phyloP scores from a whole-genome alignment of 2,329 filamentous ascomycete genomes.

The Didymella pomorum region DNA sequence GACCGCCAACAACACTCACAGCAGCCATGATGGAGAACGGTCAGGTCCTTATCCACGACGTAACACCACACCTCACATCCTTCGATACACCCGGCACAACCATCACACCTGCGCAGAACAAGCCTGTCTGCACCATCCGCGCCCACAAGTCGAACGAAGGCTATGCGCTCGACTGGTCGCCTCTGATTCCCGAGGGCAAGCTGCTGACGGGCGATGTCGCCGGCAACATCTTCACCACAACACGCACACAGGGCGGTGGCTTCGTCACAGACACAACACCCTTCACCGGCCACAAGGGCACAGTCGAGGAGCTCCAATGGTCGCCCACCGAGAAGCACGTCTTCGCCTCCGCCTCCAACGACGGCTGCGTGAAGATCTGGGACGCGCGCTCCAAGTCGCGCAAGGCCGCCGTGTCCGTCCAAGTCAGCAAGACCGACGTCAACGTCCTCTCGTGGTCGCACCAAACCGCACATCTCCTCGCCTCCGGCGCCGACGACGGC shows the following conservation, averaged over 20 bases:
- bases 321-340: conserved; percentile 91
- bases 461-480: conserved; percentile 86
- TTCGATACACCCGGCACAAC: conserved; percentile 89
- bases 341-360: conserved; percentile 91
- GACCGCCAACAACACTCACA: conserved; percentile 81
- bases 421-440: conserved; percentile 84
- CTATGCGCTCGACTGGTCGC: conserved; percentile 97
- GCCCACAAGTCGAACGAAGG: conserved; percentile 89
- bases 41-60: conserved; percentile 90
- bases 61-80: conserved; percentile 85
- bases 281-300: conserved; percentile 83
- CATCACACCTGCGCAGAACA: conserved; percentile 83
- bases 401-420: conserved; percentile 84
- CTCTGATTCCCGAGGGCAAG: conserved; percentile 79
- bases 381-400: conserved; percentile 90
- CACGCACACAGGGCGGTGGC: conserved; percentile 83
- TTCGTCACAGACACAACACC: conserved; percentile 87
- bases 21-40: conserved; percentile 92
- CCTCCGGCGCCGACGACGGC: conserved; percentile 91
- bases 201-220: conserved; percentile 91
- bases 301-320: conserved; percentile 96
- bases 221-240: conserved; percentile 88
- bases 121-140: conserved; percentile 84
- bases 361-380: conserved; percentile 96
- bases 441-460: conserved; percentile 97